phyloP scores from a whole-genome alignment of 2,329 filamentous ascomycete genomes.

The Calonectria pauciramosa region DNA sequence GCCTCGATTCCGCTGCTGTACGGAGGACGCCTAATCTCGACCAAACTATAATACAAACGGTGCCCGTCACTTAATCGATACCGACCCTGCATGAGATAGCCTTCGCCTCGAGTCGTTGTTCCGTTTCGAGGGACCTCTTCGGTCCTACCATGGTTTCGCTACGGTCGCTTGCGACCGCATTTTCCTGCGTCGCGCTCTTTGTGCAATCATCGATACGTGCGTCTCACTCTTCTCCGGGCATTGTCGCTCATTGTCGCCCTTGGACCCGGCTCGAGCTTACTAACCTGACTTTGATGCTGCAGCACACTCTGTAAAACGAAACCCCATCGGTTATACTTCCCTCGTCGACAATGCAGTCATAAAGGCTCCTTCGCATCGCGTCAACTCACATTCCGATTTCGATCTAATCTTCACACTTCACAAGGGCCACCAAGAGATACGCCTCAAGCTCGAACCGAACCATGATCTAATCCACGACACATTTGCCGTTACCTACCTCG shows the following conservation, averaged over 20 bases:
- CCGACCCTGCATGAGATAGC: conserved; percentile 33
- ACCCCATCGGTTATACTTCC: conserved; percentile 81
- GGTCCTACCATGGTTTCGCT: conserved; percentile 51
- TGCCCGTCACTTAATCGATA: not conserved
- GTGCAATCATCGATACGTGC: conserved; percentile 50
- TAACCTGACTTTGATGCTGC: conserved; percentile 43
- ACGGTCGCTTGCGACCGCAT: conserved; percentile 48
- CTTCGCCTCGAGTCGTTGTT: conserved; percentile 29
- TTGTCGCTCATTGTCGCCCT: not conserved
- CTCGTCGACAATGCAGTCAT: conserved; percentile 82
- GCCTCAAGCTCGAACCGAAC: conserved; percentile 88
- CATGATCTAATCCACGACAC: conserved; percentile 87
- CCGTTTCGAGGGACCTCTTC: conserved; percentile 29
- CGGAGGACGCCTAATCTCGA: not conserved
- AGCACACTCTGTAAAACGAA: conserved; percentile 81
- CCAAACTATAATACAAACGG: not conserved
- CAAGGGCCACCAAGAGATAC: conserved; percentile 76
- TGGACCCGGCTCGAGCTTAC: conserved; percentile 9
- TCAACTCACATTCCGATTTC: conserved; percentile 86
- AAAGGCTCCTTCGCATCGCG: conserved; percentile 81
- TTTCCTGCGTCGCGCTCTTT: conserved; percentile 49
- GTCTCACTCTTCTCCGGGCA: conserved; percentile 17
- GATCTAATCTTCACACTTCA: conserved; percentile 86
- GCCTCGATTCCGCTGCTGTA: not conserved
- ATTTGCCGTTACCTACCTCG: conserved; percentile 80